These are phyloP conservation scores for Candida sakaeoensis DNA, from an alignment of 805 yeast genomes.

Conservation along the genomic window DNA sequence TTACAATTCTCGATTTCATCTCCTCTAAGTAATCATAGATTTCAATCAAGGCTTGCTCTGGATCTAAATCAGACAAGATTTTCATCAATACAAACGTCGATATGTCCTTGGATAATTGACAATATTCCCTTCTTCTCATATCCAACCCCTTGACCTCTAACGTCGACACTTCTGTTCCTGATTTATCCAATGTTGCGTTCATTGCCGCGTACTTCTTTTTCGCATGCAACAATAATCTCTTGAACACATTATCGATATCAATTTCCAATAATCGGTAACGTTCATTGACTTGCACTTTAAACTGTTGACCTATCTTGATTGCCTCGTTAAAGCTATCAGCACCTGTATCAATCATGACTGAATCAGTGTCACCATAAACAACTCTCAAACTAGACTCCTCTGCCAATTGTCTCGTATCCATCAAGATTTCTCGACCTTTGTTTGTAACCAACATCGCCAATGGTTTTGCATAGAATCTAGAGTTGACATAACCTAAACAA, in stretches of 20 bases:
- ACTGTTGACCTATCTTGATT: slow-evolving; percentile 74
- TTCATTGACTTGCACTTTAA: slow-evolving; percentile 83
- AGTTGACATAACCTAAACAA: slow-evolving; percentile 87
- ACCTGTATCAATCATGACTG: slow-evolving; percentile 96
- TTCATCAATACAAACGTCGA: slow-evolving; percentile 72
- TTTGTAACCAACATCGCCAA: slow-evolving; percentile 92
- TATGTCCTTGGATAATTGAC: slow-evolving; percentile 87
- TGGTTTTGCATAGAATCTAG: slow-evolving; percentile 94
- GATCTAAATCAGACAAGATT: slow-evolving; percentile 67
- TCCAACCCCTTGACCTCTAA: slow-evolving; percentile 95
- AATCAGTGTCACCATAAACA: slow-evolving; percentile 97
- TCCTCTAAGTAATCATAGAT: slow-evolving; percentile 70
- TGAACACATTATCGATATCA: slow-evolving; percentile 92
- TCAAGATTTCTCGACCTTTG: slow-evolving; percentile 92
- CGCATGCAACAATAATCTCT: slow-evolving; percentile 79
- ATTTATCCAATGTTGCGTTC: slow-evolving; percentile 48
- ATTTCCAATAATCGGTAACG: slow-evolving; percentile 84
- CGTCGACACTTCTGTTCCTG: slow-evolving; percentile 45
- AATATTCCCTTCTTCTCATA: slow-evolving; percentile 94
- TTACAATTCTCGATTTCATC: slow-evolving; percentile 53
- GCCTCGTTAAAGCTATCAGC: slow-evolving; percentile 69
- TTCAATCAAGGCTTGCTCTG: slow-evolving; percentile 69
- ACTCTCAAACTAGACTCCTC: slow-evolving; percentile 80
- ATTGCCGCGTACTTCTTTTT: slow-evolving; percentile 97
- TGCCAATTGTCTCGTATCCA: slow-evolving; percentile 90